Evolutionary conservation across 139 green algal species (phyloP).

Genomic region (Deuterostichococcus epilithicus): DNA sequence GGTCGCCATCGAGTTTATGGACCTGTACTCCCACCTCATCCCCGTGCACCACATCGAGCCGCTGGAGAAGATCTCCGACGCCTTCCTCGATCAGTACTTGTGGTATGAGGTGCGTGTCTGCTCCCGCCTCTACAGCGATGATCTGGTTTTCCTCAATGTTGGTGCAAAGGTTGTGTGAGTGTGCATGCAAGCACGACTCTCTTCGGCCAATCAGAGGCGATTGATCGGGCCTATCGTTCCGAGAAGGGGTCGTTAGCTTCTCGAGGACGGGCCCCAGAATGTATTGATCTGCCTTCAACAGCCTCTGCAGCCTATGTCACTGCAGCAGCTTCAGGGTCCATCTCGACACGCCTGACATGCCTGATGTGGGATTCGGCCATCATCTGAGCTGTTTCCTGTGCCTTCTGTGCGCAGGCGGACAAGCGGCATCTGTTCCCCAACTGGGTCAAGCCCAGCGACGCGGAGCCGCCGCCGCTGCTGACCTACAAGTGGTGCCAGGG

Average conservation of each 20-base stretch:
- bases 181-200: too few relatives aligned
- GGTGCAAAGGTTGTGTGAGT: too few relatives aligned
- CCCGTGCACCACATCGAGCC: constrained; percentile 99
- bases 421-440: constrained; percentile 98
- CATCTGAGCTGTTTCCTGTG: not conserved
- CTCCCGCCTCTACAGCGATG: not conserved
- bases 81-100: constrained; percentile 94
- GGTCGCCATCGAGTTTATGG: constrained; percentile 82
- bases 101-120: constrained; percentile 34
- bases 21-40: constrained; percentile 84
- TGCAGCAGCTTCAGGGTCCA: not conserved
- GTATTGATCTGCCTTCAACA: too few relatives aligned
- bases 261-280: too few relatives aligned
- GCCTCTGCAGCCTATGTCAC: not conserved
- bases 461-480: constrained; percentile 94
- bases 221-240: too few relatives aligned
- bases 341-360: not conserved
- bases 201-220: too few relatives aligned
- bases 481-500: constrained; percentile 98
- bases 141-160: too few relatives aligned
- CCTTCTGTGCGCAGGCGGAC: constrained; percentile 81
- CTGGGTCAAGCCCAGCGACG: constrained; percentile 98
- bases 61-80: constrained; percentile 99
- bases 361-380: constrained; percentile 18
- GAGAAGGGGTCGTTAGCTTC: too few relatives aligned